Evolutionary conservation across 768 basidiomycete genomes (phyloP).

Genomic region (Tricholoma matsutake): DNA sequence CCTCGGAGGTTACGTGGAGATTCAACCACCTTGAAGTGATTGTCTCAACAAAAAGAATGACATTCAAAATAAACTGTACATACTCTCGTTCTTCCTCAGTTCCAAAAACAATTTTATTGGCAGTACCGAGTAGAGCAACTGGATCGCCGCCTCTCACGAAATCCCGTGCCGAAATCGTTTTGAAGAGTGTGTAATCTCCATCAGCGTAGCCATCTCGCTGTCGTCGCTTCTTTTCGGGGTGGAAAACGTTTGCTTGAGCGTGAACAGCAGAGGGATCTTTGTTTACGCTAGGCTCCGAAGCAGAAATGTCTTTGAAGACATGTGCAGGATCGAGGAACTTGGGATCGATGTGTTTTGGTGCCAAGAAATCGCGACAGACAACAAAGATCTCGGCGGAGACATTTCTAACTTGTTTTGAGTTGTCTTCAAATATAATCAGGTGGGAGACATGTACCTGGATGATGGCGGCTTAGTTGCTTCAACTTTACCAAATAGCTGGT

Average conservation of each 20-base stretch:
- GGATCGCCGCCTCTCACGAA: constrained; percentile 75
- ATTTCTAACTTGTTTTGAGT: constrained; percentile 54
- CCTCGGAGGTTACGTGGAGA: constrained; percentile 68
- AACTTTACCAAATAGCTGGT: constrained; percentile 91
- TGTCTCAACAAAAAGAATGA: constrained; percentile 1
- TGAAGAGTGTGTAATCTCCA: constrained; percentile 89
- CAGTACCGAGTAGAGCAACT: constrained; percentile 70
- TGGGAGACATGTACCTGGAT: constrained; percentile 62
- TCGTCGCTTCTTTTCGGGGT: constrained; percentile 94
- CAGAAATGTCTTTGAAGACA: constrained; percentile 89
- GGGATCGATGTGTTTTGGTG: constrained; percentile 94
- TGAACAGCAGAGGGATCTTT: constrained; percentile 61
- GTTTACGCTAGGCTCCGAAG: constrained; percentile 42
- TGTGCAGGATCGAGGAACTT: constrained; percentile 97
- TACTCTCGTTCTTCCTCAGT: constrained; percentile 85
- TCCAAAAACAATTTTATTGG: constrained; percentile 73
- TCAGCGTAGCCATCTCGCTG: constrained; percentile 94
- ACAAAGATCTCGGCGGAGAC: constrained; percentile 99
- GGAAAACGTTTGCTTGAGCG: constrained; percentile 87
- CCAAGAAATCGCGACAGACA: constrained; percentile 91
- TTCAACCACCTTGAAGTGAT: constrained; percentile 61
- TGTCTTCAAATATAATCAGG: neutral
- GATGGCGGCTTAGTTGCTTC: constrained; percentile 99
- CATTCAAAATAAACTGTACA: constrained; percentile 14
- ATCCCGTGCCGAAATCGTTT: constrained; percentile 60